Percentiles rank a stretch among this genome's conserved stretches.
These are phyloP conservation scores for Neoscytalidium dimidiatum DNA, from an alignment of 2,329 filamentous ascomycete species.

Conservation along the genomic window DNA sequence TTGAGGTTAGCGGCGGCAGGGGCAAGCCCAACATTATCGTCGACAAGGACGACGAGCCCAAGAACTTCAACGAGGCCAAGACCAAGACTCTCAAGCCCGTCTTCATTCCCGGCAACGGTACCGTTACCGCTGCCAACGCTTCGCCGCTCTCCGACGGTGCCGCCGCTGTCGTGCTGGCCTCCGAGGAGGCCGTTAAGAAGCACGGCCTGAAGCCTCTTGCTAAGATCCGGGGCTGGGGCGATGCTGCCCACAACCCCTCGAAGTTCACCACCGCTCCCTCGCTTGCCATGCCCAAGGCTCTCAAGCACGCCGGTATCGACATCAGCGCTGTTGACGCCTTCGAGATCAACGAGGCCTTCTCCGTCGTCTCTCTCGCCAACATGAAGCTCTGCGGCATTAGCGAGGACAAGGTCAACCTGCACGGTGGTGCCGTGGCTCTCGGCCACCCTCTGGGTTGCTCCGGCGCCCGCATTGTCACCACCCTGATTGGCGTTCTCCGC, in stretches of 20 bases:
- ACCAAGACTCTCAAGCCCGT: slow-evolving; percentile 63
- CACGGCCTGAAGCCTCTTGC: slow-evolving; percentile 88
- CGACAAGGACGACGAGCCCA: slow-evolving; percentile 89
- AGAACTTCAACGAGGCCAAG: slow-evolving; percentile 69
- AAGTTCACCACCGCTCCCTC: slow-evolving; percentile 96
- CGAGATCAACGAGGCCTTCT: slow-evolving; percentile 99
- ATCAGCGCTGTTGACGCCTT: slow-evolving; percentile 83
- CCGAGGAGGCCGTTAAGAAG: slow-evolving; percentile 90
- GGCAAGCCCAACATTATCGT: slow-evolving; percentile 84
- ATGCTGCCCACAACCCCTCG: slow-evolving; percentile 86
- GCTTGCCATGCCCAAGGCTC: slow-evolving; percentile 93
- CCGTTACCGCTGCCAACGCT: slow-evolving; percentile 93
- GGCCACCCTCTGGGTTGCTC: slow-evolving; percentile 94
- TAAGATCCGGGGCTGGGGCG: slow-evolving; percentile 96
- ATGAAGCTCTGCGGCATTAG: slow-evolving; percentile 82
- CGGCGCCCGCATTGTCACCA: slow-evolving; percentile 90
- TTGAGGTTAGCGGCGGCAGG: slow-evolving; percentile 83
- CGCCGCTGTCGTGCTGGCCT: slow-evolving; percentile 88
- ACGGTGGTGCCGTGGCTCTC: slow-evolving; percentile 92
- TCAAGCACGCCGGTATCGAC: slow-evolving; percentile 87
- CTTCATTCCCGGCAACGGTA: slow-evolving; percentile 83
- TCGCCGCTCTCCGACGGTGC: slow-evolving; percentile 95
- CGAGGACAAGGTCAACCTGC: slow-evolving; percentile 89
- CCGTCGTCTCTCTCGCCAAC: slow-evolving; percentile 93
- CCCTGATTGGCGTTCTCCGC: slow-evolving; percentile 82